Evolutionary conservation across 2,329 filamentous ascomycete genomes (phyloP).

Genomic region (Colletotrichum camelliae): DNA sequence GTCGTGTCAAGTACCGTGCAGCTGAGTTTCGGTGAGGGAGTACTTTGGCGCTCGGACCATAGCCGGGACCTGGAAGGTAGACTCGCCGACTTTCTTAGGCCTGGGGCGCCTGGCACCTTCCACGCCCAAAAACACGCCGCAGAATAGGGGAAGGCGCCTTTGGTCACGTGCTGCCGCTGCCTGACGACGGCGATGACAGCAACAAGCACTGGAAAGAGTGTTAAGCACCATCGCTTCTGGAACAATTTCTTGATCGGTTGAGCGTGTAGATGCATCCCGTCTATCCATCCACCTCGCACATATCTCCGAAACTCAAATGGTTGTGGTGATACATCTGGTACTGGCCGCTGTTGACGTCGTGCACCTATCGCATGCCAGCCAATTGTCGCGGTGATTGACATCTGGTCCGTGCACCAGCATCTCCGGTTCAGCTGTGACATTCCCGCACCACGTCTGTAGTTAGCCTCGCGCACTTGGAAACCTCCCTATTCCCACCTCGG

Average conservation of each 20-base stretch:
- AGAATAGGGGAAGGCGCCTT: constrained; percentile 10
- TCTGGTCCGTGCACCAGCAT: constrained; percentile 3
- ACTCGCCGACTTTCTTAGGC: constrained; percentile 1
- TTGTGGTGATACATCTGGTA: constrained; percentile 7
- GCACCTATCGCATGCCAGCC: neutral
- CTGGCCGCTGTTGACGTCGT: constrained; percentile 9
- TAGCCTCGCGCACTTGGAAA: constrained; percentile 5
- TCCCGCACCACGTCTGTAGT: neutral
- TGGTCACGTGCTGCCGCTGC: constrained; percentile 14
- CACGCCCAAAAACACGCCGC: neutral
- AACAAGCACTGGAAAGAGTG: neutral
- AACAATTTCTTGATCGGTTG: neutral
- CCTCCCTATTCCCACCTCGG: neutral
- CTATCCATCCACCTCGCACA: neutral
- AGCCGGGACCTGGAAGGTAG: constrained; percentile 6
- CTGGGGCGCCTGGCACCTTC: neutral
- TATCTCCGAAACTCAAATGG: constrained; percentile 8
- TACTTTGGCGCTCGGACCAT: constrained; percentile 23
- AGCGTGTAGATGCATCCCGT: neutral
- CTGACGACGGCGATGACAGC: neutral
- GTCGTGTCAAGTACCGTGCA: constrained; percentile 19
- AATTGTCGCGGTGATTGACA: neutral
- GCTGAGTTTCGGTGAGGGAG: neutral
- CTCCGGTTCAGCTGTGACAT: neutral
- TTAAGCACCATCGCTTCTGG: neutral